A percentile compares a stretch with the other conserved stretches of the same genome.
Evolutionary conservation across 73 alveolate species (phyloP).

Genomic region (Symbiodinium natans): DNA sequence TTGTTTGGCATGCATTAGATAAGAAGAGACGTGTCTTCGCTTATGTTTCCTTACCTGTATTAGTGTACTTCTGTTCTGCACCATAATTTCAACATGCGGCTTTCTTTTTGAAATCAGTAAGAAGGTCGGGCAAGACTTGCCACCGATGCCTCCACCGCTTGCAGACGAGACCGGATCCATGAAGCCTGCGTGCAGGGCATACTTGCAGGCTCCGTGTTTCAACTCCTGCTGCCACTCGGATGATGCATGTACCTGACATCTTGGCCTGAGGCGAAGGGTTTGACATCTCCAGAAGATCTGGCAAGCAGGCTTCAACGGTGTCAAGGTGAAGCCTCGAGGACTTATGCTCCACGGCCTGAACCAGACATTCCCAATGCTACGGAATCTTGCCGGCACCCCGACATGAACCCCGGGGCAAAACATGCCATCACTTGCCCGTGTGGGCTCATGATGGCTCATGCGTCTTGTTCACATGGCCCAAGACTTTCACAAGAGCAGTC

Average conservation of each 20-base stretch:
- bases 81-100: no score
- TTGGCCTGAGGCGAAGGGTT: conserved; percentile 37
- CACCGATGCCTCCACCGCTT: conserved; percentile 29
- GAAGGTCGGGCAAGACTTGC: no score
- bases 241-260: not conserved
- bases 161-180: not conserved
- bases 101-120: no score
- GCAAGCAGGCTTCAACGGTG: conserved; percentile 54
- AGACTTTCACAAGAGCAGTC: no score
- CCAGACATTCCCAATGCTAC: conserved; percentile 72
- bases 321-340: not conserved
- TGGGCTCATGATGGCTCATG: no score
- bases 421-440: no score
- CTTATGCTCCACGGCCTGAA: conserved; percentile 46
- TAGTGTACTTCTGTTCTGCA: no score
- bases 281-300: conserved; percentile 42
- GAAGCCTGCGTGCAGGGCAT: conserved; percentile 30
- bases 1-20: no score
- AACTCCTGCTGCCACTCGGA: not conserved
- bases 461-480: no score
- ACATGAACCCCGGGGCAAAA: no score
- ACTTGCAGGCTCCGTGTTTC: not conserved
- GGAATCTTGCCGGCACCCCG: not conserved
- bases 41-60: no score
- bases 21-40: no score